Evolutionary conservation across 2,329 filamentous ascomycete genomes (phyloP).

Genomic region (Sarocladium oryzae): DNA sequence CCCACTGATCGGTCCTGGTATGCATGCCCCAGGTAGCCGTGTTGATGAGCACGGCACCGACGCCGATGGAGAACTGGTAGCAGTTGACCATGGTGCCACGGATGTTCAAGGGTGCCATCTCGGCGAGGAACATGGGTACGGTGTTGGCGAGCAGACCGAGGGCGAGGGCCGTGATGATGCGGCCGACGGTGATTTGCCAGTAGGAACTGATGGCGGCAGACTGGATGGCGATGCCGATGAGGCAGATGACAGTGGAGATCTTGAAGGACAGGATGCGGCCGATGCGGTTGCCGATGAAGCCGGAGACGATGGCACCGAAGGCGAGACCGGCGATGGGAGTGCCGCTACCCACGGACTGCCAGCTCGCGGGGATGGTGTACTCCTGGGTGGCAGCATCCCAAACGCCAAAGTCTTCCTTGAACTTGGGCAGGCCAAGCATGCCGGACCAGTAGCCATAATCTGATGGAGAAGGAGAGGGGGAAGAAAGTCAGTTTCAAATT

Average conservation of each 20-base stretch:
- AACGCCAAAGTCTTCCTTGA: conserved; percentile 10
- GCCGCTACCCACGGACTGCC: conserved; percentile 11
- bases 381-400: background rate
- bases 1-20: conserved; percentile 11
- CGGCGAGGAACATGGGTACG: conserved; percentile 15
- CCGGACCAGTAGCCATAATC: conserved; percentile 10
- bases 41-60: conserved; percentile 11
- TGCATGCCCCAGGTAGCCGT: background rate
- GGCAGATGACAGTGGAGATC: conserved; percentile 10
- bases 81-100: conserved; percentile 14
- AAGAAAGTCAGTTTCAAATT: too few relatives aligned
- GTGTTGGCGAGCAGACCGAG: conserved; percentile 11
- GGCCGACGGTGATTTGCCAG: conserved; percentile 12
- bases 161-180: conserved; percentile 11
- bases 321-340: conserved; percentile 10
- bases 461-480: too few relatives aligned
- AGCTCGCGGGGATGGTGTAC: conserved; percentile 9
- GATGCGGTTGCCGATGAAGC: conserved; percentile 8
- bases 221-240: conserved; percentile 12
- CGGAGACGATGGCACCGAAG: conserved; percentile 12
- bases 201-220: conserved; percentile 2
- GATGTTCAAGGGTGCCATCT: conserved; percentile 13
- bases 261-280: conserved; percentile 11
- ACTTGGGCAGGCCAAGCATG: conserved; percentile 8
- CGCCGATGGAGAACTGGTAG: conserved; percentile 10